Conservation (phyloP, 345 rosid genomes). For the Microcos paniculata region DNA sequence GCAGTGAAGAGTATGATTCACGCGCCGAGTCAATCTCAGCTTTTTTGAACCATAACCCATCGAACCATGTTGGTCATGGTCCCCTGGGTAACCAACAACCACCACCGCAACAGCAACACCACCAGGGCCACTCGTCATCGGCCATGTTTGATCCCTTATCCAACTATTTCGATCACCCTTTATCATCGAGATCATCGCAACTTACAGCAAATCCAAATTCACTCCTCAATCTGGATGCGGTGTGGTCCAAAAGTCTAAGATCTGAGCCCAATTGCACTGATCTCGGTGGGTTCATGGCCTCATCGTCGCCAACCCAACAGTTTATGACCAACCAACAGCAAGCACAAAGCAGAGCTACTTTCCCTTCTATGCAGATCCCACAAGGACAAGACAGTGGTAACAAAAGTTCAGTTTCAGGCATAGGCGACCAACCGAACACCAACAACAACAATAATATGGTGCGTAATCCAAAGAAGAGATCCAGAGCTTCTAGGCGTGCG, state of each 20-base stretch:
- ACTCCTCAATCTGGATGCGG: constrained; percentile 47
- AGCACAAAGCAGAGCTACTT: constrained; percentile 14
- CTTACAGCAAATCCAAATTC: constrained; percentile 32
- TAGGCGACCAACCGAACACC: constrained; percentile 27
- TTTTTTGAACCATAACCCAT: constrained; percentile 37
- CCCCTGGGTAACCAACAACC: constrained; percentile 35
- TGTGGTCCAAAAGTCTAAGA: constrained; percentile 53
- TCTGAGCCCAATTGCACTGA: constrained; percentile 52
- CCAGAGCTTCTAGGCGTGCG: constrained; percentile 90
- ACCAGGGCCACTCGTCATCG: constrained; percentile 27
- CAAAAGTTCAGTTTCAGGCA: constrained; percentile 19
- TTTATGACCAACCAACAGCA: constrained; percentile 29
- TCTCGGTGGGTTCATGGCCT: constrained; percentile 42
- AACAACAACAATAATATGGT: constrained; percentile 29
- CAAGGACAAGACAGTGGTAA: constrained; percentile 11
- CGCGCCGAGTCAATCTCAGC: constrained; percentile 60
- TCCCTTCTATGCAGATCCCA: constrained; percentile 15
- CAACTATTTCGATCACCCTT: constrained; percentile 63
- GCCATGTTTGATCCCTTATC: constrained; percentile 50
- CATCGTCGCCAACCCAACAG: constrained; percentile 40
- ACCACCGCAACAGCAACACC: constrained; percentile 33
- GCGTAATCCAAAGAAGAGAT: constrained; percentile 80
- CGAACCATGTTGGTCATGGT: constrained; percentile 27
- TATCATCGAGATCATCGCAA: constrained; percentile 31
- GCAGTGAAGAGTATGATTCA: constrained; percentile 78